A percentile compares a stretch with the other conserved stretches of the same genome.
phyloP scores from a whole-genome alignment of 768 basidiomycete genomes.

The Rhodotorula kratochvilovae region DNA sequence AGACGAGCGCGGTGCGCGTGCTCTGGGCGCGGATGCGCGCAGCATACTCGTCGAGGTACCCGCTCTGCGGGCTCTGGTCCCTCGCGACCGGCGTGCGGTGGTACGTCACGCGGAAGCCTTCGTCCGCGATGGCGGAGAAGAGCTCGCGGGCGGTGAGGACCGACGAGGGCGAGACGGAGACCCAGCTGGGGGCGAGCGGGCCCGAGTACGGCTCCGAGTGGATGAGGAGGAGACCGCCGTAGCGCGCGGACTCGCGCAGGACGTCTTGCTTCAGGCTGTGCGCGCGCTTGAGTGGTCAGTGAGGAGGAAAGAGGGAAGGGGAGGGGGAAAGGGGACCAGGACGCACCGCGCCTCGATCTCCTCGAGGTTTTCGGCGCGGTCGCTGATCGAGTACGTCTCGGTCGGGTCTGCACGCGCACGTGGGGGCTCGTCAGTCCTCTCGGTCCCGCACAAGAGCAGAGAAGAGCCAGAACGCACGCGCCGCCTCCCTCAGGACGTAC shows the following conservation, averaged over 20 bases:
- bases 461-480: constrained; percentile 34
- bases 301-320: fast-evolving
- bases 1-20: constrained; percentile 72
- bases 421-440: background rate
- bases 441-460: no score
- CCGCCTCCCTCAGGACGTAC: constrained; percentile 80
- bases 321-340: background rate
- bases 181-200: constrained; percentile 82
- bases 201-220: constrained; percentile 58
- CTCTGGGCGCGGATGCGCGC: constrained; percentile 73
- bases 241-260: constrained; percentile 73
- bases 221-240: constrained; percentile 82
- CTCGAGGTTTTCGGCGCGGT: constrained; percentile 91
- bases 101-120: constrained; percentile 55
- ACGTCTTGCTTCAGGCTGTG: constrained; percentile 83
- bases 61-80: constrained; percentile 89
- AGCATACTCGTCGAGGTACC: constrained; percentile 91
- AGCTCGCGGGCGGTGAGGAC: constrained; percentile 85
- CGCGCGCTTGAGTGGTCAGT: constrained; percentile 1
- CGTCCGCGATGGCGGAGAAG: constrained; percentile 46
- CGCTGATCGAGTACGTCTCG: constrained; percentile 71
- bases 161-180: constrained; percentile 81
- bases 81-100: constrained; percentile 92
- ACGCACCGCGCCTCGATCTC: constrained; percentile 62
- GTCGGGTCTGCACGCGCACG: constrained; percentile 61